Conservation (phyloP, 2,329 filamentous ascomycete genomes). For the Bretziella fagacearum region DNA sequence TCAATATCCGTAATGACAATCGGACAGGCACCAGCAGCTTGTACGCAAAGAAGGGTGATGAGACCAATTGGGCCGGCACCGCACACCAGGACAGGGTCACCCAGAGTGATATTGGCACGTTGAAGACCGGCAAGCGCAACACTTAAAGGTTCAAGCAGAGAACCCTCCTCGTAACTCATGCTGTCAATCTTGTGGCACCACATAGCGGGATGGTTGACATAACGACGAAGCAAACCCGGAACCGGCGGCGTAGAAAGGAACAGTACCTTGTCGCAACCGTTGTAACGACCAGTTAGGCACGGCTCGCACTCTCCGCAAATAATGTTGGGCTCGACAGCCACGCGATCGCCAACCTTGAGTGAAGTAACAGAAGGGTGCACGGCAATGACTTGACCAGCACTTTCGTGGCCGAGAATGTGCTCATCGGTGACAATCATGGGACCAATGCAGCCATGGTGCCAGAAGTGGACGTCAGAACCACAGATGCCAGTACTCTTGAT, state of each 20-base stretch:
- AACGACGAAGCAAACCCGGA: conserved; percentile 70
- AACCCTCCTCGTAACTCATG: conserved; percentile 83
- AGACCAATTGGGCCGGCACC: conserved; percentile 90
- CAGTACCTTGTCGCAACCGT: conserved; percentile 70
- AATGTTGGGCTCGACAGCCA: conserved; percentile 86
- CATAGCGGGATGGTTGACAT: conserved; percentile 82
- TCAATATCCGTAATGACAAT: conserved; percentile 93
- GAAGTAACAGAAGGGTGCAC: conserved; percentile 62
- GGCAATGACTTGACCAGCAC: conserved; percentile 66
- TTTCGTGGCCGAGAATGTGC: conserved; percentile 91
- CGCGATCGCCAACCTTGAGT: conserved; percentile 72
- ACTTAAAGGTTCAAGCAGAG: conserved; percentile 75
- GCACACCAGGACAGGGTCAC: conserved; percentile 76
- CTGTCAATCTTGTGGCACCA: conserved; percentile 95
- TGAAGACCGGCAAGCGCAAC: conserved; percentile 82
- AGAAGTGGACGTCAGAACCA: conserved; percentile 95
- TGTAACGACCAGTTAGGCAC: conserved; percentile 84
- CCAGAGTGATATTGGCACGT: conserved; percentile 60
- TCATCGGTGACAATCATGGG: conserved; percentile 83
- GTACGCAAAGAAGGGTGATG: conserved; percentile 68
- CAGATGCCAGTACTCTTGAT: conserved; percentile 94
- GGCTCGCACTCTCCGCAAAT: conserved; percentile 84
- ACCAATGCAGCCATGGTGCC: conserved; percentile 87
- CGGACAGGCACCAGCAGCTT: conserved; percentile 75
- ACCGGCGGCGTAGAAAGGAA: conserved; percentile 89